Base-by-base conservation (phyloP, 1,139 yeast genomes). In the Suhomyces yuchorum region DNA sequence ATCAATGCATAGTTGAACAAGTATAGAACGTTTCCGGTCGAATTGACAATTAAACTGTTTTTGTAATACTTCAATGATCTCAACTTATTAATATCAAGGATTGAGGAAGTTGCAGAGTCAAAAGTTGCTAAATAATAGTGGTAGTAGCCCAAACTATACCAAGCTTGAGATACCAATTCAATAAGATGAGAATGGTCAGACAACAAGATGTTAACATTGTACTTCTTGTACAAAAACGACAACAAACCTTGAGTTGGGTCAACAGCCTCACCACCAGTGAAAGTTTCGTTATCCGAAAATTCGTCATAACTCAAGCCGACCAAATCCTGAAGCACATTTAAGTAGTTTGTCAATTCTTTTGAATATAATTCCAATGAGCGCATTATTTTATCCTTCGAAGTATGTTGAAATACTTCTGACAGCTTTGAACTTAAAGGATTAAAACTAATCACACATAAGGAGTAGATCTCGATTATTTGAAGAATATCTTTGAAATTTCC, bases 141-240 rank as follows among this genome's bases (percentile, higher is more conserved):
- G 45, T 61, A 68, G 44, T 65, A 61, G 2, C 78, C 80, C 42
- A 75, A 56, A 2, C 76, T 55, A 49, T 55, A 66, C 79, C 79
- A 74, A 4, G 75, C 71, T 44, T 58, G 64, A 3, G 78, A 69
- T 18, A 75, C 54, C 22, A 68, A 53, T 42, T 62, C 63, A 39
- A 68, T 60, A 37, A 73, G 65, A 34, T 59, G 63, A 12, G 71
- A 66, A 46, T 56, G 57, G 50, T 71, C 75, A 2, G 58, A 52
- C 39, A 65, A 59, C 22, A 70, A 55, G 26, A 72, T 51, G 51
- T 72, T 71, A 17, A 63, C 60, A 54, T 75, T 75, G 53, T 67
- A 71, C 51, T 65, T 70, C 46, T 65, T 62, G 58, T 68, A 73
- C 43, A 75, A 63, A 53, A 75, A 75, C 7, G 77, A 69, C 34